Percentiles rank a stretch among this genome's conserved stretches.
These are phyloP conservation scores for Astrocystis sublimbata DNA, from an alignment of 495 filamentous ascomycete species.

Conservation along the genomic window DNA sequence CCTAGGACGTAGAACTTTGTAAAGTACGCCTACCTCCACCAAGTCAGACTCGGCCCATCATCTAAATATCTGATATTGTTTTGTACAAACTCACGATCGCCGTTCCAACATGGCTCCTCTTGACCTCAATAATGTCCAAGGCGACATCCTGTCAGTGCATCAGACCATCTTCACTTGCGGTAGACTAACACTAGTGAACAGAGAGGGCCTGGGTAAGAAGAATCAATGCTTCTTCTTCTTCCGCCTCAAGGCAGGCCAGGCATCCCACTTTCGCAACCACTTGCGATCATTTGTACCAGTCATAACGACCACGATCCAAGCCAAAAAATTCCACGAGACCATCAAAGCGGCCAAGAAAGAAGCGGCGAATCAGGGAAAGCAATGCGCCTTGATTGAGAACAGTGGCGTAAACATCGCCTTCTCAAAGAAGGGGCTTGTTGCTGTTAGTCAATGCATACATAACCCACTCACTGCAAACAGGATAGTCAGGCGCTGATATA, in stretches of 20 bases:
- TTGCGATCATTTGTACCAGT: conserved; percentile 29
- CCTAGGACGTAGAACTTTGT: background rate
- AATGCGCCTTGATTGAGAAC: conserved; percentile 7
- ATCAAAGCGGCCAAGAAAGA: conserved; percentile 7
- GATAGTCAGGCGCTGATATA: conserved; percentile 1
- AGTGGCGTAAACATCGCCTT: conserved; percentile 34
- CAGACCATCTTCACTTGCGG: no score
- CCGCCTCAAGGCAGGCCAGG: conserved; percentile 27
- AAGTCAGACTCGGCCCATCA: background rate
- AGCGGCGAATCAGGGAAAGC: conserved; percentile 6
- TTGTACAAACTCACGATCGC: background rate
- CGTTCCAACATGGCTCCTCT: conserved; percentile 5
- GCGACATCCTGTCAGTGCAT: conserved; percentile 14
- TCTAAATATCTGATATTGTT: background rate
- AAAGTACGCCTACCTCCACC: background rate
- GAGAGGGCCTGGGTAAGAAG: conserved; percentile 39
- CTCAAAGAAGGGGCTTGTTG: conserved; percentile 30
- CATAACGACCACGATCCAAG: conserved; percentile 27
- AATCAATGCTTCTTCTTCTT: conserved; percentile 37
- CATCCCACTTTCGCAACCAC: conserved; percentile 26
- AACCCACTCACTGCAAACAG: no score
- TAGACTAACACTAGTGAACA: conserved; percentile 8
- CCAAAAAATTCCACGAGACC: conserved; percentile 19
- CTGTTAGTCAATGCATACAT: conserved; percentile 23
- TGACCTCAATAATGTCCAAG: conserved; percentile 19